Base-by-base conservation (phyloP, 1,139 yeast species). In the Arxiozyma telluris region DNA sequence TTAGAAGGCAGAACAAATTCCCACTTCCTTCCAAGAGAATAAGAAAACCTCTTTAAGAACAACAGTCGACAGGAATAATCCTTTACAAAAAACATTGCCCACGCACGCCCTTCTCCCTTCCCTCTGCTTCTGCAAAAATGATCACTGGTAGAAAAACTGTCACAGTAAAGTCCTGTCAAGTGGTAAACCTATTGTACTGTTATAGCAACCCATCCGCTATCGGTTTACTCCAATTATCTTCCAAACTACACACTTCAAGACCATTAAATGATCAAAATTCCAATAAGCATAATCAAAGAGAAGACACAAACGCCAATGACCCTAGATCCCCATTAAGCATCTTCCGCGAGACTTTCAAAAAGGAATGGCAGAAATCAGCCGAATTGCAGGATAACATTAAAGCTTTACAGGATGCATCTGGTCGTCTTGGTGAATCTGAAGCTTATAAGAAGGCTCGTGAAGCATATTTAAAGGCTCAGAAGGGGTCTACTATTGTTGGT, bases 341-440 rank as follows among this genome's bases (percentile, higher is more conserved):
- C 54, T 94, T 94, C 70, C 82, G 89, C 59, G 96, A 93, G 58
- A 93, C 98, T 1, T 94, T 94, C 76, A 84, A 79, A 68, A 77
- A 78, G 56, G 99, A 94, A 73, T 93, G 96, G 82, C 83, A 87
- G 69, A 91, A 93, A 71, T 85, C 93, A 51, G 80, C 80, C 64
- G 98, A 94, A 68, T 78, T 94, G 57, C 95, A 93, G 67, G 90
- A 88, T 57, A 89, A 90, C 65, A 89, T 94, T 66, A 93, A 93
- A 71, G 96, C 96, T 17, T 78, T 94, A 56, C 96, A 90, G 69
- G 97, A 93, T 71, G 98, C 95, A 62, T 89, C 98, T 2, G 98
- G 97, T 43, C 82, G 91, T 65, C 81, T 94, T 69, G 90, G 96
- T 39, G 98, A 93, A 62, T 84, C 94, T 50, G 97, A 91, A 55